These are phyloP conservation scores for Syzygium grande DNA, from an alignment of 345 rosid genomes.

Conservation along the genomic window DNA sequence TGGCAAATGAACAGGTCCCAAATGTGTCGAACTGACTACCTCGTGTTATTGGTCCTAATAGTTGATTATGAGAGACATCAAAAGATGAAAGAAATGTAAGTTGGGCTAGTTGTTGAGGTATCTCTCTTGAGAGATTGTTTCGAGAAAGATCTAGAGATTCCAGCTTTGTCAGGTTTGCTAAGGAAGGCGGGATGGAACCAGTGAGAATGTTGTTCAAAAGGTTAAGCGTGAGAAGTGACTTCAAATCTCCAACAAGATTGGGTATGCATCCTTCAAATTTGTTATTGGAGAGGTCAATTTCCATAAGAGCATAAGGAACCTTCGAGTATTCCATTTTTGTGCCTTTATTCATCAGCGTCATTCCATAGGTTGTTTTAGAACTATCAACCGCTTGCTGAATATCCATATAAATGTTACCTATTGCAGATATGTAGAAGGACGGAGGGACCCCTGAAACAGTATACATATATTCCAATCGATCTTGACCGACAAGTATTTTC, in stretches of 20 bases:
- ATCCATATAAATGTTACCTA: too few relatives aligned
- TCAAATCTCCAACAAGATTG: not conserved
- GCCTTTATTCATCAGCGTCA: not conserved
- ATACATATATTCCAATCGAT: too few relatives aligned
- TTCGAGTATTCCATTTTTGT: not conserved
- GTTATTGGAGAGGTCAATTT: not conserved
- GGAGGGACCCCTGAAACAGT: too few relatives aligned
- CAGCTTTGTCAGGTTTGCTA: not conserved
- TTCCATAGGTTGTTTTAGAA: not conserved
- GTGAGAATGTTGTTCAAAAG: not conserved
- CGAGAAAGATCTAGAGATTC: not conserved
- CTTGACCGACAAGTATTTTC: too few relatives aligned
- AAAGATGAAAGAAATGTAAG: not conserved
- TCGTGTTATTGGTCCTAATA: fast-evolving
- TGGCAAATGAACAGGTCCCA: fast-evolving
- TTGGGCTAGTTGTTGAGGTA: not conserved
- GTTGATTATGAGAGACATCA: not conserved
- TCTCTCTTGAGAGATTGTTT: not conserved
- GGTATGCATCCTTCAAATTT: not conserved
- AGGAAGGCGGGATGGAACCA: not conserved
- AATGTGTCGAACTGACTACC: not conserved
- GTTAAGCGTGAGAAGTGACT: not conserved
- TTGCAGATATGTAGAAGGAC: too few relatives aligned
- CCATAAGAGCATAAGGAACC: not conserved
- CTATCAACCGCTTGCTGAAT: too few relatives aligned